Percentiles rank a stretch among this genome's conserved stretches.
These are phyloP conservation scores for Crucihimalaya himalaica DNA, from an alignment of 345 rosid genomes.

Conservation along the genomic window DNA sequence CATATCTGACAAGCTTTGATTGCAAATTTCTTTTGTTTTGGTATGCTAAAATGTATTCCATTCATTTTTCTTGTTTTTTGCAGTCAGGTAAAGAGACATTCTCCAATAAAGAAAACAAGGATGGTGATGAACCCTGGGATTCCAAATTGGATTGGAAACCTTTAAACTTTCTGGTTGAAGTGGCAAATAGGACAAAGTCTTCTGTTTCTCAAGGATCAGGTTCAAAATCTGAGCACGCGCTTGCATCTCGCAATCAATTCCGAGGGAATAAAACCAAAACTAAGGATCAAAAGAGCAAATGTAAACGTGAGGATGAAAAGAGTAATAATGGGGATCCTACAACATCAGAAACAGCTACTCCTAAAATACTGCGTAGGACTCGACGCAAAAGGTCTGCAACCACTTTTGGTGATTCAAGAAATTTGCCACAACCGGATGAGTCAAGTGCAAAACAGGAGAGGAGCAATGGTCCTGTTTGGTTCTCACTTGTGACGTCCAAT, in stretches of 20 bases:
- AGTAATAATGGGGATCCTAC: slow-evolving; percentile 47
- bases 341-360: slow-evolving; percentile 52
- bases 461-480: slow-evolving; percentile 76
- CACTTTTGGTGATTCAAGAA: slow-evolving; percentile 48
- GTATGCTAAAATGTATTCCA: background rate
- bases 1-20: slow-evolving; percentile 2
- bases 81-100: slow-evolving; percentile 56
- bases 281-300: slow-evolving; percentile 52
- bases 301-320: slow-evolving; percentile 48
- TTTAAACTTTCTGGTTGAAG: slow-evolving; percentile 81
- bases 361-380: slow-evolving; percentile 62
- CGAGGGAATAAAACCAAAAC: slow-evolving; percentile 45
- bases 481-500: slow-evolving; percentile 74
- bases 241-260: slow-evolving; percentile 36
- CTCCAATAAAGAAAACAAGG: slow-evolving; percentile 40
- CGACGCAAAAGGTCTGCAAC: slow-evolving; percentile 53
- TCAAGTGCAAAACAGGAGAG: slow-evolving; percentile 46
- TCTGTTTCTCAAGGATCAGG: slow-evolving; percentile 58
- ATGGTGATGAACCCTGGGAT: slow-evolving; percentile 52
- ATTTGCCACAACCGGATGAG: slow-evolving; percentile 59
- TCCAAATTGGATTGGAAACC: slow-evolving; percentile 80
- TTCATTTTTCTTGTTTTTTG: slow-evolving; percentile 18
- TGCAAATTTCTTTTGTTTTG: background rate
- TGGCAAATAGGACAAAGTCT: slow-evolving; percentile 74
- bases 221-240: slow-evolving; percentile 40